Base-by-base conservation (phyloP, 192 early-diverging fungal species). In the Backusella liffmaniae region DNA sequence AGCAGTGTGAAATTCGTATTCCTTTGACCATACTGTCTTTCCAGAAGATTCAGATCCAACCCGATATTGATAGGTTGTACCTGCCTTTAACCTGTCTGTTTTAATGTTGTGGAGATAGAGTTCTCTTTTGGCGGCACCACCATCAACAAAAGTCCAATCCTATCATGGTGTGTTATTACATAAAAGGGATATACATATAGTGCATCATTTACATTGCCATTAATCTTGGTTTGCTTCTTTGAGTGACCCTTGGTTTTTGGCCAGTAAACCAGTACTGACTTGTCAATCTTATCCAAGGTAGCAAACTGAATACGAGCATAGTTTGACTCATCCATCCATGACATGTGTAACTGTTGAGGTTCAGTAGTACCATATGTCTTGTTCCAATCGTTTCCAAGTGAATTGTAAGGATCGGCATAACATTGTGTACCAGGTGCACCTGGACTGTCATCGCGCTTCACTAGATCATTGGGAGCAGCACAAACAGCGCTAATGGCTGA, bases 321-420 rank as follows among this genome's bases (percentile, higher is more conserved):
- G 26, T 77, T 46, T 6, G 76, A 36, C 13, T 81, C 67, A 32
- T 66, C 51, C 12, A 66, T 51, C 46, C 77, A 56, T 7, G 76
- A 77, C 12, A 81, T 74, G 62, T 81, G 80, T 37, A 81, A 49
- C 62, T 81, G 80, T 51, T 81, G 80, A 49, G 80, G 80, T 10
- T 76, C 76, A 13, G 72, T 56, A 10, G 49, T 1, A 29, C 53
- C 67, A 56, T 81, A 81, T n/a, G 80, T 82, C 5, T 67, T 30
- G 21, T 82, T 82, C 80, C 80, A 82, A 37, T 71, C 66, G 59
- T 73, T 59, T 26, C 26, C 65, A 51, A 72, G 36, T 39, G 34
- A 7, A 46, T 77, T 80, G 41, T 73, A 77, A 13, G 62, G 6
- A 44, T 77, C 79, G 34, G 75, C 71, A 5, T 42, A 53, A 49